Base-by-base conservation (phyloP, 306 rosid species). In the Sicyos edulis region DNA sequence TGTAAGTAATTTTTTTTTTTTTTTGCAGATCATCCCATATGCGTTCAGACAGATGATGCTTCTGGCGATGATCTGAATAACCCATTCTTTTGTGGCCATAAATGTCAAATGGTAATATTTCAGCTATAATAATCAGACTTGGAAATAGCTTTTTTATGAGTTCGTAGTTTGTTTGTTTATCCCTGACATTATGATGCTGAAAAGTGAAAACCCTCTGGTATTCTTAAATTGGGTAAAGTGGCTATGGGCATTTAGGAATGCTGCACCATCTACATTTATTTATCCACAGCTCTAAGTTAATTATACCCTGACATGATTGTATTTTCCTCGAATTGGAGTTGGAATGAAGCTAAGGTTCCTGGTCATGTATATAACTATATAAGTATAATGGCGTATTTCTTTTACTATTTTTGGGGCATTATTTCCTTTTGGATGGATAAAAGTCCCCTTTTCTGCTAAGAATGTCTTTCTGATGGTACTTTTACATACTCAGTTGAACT, bases 11-110 rank as follows among this genome's bases (percentile, higher is more conserved):
- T 24, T 42, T 42, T 14, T 19, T 68, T 58, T 26, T 24, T 76
- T 58, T 81, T 68, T 82, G 75, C 67, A 93, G 99, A 83, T 85
- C 97, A 91, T 78, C 83, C 54, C 63, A 75, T 79, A 78, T 93
- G 97, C 68, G 67, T 70, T 71, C 82, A 68, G 80, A 86, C 69
- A 50, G 70, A 80, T 32, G 77, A 78, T 80, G 82, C 80, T 65
- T 76, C 21, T 67, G 81, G 72, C 44, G 73, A 69, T 79, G 83
- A 76, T 74, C 54, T 75, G 67, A 50, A 59, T 40, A 55, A 78
- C 67, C 76, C 71, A 29, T 69, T 72, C 57, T 90, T 85, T 81
- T 93, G 99, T 53, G 95, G 92, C 74, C 82, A 76, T 83, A 81
- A 72, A 67, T 93, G 99, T 74, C 84, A 80, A 81, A 84, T 87